phyloP scores from a whole-genome alignment of 2,329 filamentous ascomycete species.

The Fusarium multiceps region DNA sequence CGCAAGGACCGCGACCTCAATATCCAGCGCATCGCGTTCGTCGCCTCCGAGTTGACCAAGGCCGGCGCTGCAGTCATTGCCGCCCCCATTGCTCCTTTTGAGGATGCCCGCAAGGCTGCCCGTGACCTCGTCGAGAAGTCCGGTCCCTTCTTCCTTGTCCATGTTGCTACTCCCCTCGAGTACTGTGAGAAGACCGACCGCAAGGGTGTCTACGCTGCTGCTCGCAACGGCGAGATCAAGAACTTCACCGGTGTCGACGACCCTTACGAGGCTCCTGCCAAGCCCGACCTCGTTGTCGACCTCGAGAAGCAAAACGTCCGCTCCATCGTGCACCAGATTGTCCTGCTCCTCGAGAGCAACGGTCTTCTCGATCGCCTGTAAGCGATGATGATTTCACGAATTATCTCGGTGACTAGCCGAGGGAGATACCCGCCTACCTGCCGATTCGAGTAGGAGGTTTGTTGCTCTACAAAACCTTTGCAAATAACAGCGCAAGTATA shows the following conservation, averaged over 20 bases:
- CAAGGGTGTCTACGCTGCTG: conserved; percentile 86
- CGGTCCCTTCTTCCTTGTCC: conserved; percentile 93
- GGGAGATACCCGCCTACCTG: conserved; percentile 34
- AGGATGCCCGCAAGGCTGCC: conserved; percentile 79
- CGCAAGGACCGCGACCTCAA: conserved; percentile 93
- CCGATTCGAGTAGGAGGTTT: conserved; percentile 9
- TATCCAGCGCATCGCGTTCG: conserved; percentile 95
- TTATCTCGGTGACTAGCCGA: conserved; percentile 23
- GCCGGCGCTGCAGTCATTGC: conserved; percentile 95
- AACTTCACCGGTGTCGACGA: conserved; percentile 98
- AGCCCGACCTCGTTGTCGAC: conserved; percentile 88
- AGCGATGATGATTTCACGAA: conserved; percentile 30
- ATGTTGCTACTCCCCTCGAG: conserved; percentile 93
- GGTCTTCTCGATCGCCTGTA: conserved; percentile 83
- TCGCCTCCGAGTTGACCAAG: conserved; percentile 92
- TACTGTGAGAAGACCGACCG: conserved; percentile 96
- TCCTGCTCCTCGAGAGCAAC: conserved; percentile 88
- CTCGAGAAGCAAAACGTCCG: conserved; percentile 87
- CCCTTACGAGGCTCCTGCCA: conserved; percentile 87
- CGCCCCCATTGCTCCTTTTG: conserved; percentile 94
- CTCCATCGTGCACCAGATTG: conserved; percentile 95
- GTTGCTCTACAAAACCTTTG: conserved; percentile 34
- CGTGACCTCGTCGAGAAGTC: conserved; percentile 87
- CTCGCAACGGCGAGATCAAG: conserved; percentile 90
- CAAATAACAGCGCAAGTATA: conserved; percentile 32